Evolutionary conservation across 768 basidiomycete genomes (phyloP).

Genomic region (Auricularia sp.): DNA sequence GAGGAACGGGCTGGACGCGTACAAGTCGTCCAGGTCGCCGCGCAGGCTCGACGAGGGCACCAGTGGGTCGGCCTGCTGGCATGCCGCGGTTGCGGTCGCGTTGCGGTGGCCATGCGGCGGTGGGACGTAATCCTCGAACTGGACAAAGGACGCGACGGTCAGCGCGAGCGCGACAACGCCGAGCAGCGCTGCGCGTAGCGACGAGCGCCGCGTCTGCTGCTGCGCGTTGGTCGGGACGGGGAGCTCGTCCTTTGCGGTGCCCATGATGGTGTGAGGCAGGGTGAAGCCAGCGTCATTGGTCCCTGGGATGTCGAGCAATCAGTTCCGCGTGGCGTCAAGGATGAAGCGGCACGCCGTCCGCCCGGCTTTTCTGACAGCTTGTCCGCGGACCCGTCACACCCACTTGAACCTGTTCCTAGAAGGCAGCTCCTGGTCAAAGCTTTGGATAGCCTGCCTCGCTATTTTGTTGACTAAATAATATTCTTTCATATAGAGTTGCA

Average conservation of each 20-base stretch:
- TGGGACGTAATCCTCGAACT: not conserved
- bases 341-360: too few species aligned
- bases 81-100: not conserved
- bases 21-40: slow-evolving; percentile 20
- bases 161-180: not conserved
- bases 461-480: too few species aligned
- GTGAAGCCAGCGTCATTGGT: not conserved
- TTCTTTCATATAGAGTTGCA: too few species aligned
- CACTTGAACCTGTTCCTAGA: too few species aligned
- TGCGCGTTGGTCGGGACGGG: not conserved
- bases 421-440: too few species aligned
- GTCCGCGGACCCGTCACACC: too few species aligned
- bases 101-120: not conserved
- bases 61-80: not conserved
- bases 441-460: too few species aligned
- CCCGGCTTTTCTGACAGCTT: too few species aligned
- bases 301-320: not conserved
- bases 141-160: not conserved
- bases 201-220: not conserved
- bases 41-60: slow-evolving; percentile 15
- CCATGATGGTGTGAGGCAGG: not conserved
- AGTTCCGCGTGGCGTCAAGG: not conserved
- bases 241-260: not conserved
- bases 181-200: not conserved
- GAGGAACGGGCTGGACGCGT: slow-evolving; percentile 30